These are phyloP conservation scores for Botryotinia convoluta DNA, from an alignment of 2,329 filamentous ascomycete genomes.

Conservation along the genomic window DNA sequence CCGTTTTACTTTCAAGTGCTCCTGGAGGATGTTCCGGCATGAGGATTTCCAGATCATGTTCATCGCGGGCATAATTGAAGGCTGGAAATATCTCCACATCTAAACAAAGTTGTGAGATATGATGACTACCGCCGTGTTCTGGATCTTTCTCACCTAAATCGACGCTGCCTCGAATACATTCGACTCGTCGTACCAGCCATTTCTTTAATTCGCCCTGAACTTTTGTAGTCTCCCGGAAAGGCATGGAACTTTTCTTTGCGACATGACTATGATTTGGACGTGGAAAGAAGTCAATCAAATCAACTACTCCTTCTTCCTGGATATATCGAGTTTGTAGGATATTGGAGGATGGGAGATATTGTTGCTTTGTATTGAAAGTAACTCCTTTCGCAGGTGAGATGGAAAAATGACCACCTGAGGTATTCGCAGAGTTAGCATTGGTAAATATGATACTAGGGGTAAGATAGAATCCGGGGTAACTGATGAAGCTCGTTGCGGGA, in stretches of 20 bases:
- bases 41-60: constrained; percentile 58
- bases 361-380: constrained; percentile 69
- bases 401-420: constrained; percentile 63
- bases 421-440: constrained; percentile 14
- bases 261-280: constrained; percentile 60
- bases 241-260: constrained; percentile 49
- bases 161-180: constrained; percentile 67
- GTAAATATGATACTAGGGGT: neutral
- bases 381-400: constrained; percentile 55
- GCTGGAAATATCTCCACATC: constrained; percentile 71
- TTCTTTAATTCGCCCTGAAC: constrained; percentile 64
- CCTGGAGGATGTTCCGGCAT: constrained; percentile 44
- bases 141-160: constrained; percentile 49
- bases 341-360: constrained; percentile 72
- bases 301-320: constrained; percentile 70
- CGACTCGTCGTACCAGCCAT: constrained; percentile 68
- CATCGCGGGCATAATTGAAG: constrained; percentile 65
- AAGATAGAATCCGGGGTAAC: neutral
- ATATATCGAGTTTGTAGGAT: constrained; percentile 77
- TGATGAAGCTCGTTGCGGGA: constrained; percentile 6
- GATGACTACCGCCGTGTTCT: neutral
- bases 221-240: constrained; percentile 52
- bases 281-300: constrained; percentile 73
- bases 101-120: constrained; percentile 29
- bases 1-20: constrained; percentile 52